Conservation (phyloP, 1,284 basidiomycete genomes). For the Gastroboletus turbinatus region DNA sequence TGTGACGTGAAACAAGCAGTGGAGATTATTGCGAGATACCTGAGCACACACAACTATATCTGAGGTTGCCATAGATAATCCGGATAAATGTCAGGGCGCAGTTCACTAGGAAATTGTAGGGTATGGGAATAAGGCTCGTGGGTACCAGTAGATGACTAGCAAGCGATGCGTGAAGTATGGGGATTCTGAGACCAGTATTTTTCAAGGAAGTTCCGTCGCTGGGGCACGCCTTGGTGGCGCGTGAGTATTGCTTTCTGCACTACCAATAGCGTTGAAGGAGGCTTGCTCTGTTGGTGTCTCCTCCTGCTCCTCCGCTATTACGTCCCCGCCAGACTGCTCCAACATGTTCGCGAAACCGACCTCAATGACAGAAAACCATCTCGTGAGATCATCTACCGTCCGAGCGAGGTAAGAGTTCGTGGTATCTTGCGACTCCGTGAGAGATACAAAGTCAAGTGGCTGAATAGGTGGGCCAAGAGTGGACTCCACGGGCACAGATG, state of each 20-base stretch:
- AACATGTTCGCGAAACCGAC: constrained; percentile 66
- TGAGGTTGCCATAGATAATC: constrained; percentile 26
- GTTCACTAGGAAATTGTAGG: constrained; percentile 15
- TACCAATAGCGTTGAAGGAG: constrained; percentile 14
- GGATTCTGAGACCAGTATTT: background rate
- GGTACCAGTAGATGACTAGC: constrained; percentile 25
- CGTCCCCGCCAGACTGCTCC: constrained; percentile 46
- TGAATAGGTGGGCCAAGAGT: constrained; percentile 46
- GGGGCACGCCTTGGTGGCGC: constrained; percentile 13
- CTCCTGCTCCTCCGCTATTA: constrained; percentile 62
- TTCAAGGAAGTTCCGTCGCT: constrained; percentile 20
- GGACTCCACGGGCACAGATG: constrained; percentile 31
- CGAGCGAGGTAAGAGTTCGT: constrained; percentile 72
- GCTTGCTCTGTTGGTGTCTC: constrained; percentile 30
- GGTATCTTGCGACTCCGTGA: constrained; percentile 59
- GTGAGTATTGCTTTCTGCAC: constrained; percentile 9
- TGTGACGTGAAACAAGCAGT: constrained; percentile 81
- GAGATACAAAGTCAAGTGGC: constrained; percentile 66
- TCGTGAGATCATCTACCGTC: constrained; percentile 77
- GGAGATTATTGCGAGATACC: constrained; percentile 80
- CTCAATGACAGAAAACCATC: constrained; percentile 82
- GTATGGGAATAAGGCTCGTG: constrained; percentile 12
- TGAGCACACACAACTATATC: constrained; percentile 63
- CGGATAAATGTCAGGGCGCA: constrained; percentile 13
- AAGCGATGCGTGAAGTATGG: constrained; percentile 9